Base-by-base conservation (phyloP, 768 basidiomycete species). In the Tricholoma saponaceum region DNA sequence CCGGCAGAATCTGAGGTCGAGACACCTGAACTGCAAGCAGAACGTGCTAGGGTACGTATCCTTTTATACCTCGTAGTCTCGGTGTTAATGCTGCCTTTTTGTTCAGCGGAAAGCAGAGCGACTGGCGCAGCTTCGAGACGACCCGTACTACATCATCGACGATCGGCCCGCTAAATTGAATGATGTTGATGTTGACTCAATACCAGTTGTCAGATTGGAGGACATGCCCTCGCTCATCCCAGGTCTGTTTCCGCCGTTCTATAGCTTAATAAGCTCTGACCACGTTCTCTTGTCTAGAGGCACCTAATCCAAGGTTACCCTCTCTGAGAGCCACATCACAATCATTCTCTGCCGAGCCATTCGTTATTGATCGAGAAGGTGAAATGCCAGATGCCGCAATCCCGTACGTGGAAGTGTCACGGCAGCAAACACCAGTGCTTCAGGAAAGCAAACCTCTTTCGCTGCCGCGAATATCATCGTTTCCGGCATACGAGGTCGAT, bases 111-210 rank as follows among this genome's bases (percentile, higher is more conserved):
- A 85, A 62, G 86, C 83, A 25, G 92, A 90, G 62, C 81, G 92
- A 28, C 73, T 86, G 50, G 93, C 87, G 51, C 83, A 87, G 58
- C 76, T 87, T 60, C 83, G 83, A 39, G 90, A 93, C 60, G 94
- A 98, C 67, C 95, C 95, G 4, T 97, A 94, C 73, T 95, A 97
- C 70, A 86, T 97, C 61, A 78, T 86, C 37, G 89, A 91, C 61
- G 82, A 84, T 41, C 73, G 69, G 54, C 75, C 82, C 22, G 20
- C 53, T 1, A 75, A 71, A 55, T 60, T 67, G 25, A 52, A 58
- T 23, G 59, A 71, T 7, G 80, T 83, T 12, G 92, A 97, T 66
- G 62, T 97, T n/a, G 94, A 97, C 64, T 83, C 87, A 8, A 98
- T 98, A 71, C 95, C 96, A 0, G 84, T 99, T 22, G 92, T 98